Evolutionary conservation across 1,139 yeast species (phyloP), one percentile per base, ranked within the genome.

Genomic region (Barnettozyma hawaiiensis): DNA sequence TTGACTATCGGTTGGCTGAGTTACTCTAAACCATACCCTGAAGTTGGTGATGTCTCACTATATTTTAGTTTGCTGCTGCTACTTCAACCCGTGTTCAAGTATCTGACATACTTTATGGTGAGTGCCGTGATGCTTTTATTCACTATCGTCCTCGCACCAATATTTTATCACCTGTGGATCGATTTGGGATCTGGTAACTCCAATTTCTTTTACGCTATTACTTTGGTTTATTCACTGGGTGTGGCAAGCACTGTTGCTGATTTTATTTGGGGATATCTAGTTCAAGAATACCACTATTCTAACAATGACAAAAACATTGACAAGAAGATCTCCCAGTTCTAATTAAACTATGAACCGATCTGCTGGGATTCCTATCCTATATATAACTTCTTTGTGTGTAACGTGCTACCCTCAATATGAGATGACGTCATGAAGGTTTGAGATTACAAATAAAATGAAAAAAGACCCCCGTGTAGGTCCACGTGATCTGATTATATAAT

Each of bases 91-190:
- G 51, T 63, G 53, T 57, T 62, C 63, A 55, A 66, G 61, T 67
- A 69, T 37, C 56, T 76, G 47, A 64, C 69, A 41, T 75, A 74
- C 51, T 66, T 70, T 3, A 53, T 71, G 14, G 57, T 74, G 6
- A 66, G 74, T 6, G 59, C 63, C 3, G 56, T 77, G 38, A 64
- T 75, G 11, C 60, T 76, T 41, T 49, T 75, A 9, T 78, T 75
- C 50, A 67, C 78, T 15, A 57, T 73, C 3, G 66, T 82, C 2
- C 70, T 92, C 39, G 80, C 95, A 3, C 97, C 97, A 0, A 81
- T 89, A 10, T 92, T 92, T 61, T 89, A 89, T 67, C 89, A 87
- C 61, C 75, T 94, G 50, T 92, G 99, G 99, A 86, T 92, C 52
- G 85, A 84, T 43, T 71, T 87, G 47, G 97, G 97, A 12, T 87